phyloP scores from a whole-genome alignment of 139 green algal species.

The Coelastrella sp. region DNA sequence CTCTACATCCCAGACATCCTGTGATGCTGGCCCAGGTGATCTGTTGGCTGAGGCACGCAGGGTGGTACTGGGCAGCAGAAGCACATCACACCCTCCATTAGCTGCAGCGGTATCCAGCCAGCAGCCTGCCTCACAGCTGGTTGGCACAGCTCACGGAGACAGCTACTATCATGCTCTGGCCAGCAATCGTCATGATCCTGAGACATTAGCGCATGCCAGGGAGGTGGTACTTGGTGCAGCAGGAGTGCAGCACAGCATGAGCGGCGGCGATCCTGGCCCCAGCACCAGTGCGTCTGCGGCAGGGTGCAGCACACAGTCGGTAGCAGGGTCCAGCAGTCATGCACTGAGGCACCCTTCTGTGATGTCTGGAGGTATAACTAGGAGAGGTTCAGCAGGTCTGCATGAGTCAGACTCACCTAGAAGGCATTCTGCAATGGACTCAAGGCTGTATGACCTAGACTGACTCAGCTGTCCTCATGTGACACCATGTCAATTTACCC shows the following conservation, averaged over 20 bases:
- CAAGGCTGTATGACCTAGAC: conserved; percentile 10
- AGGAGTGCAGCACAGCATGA: neutral
- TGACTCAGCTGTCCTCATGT: too few species aligned
- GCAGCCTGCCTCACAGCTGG: too few species aligned
- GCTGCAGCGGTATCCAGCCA: too few species aligned
- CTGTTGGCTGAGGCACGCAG: neutral
- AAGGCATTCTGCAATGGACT: neutral
- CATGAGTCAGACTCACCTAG: neutral
- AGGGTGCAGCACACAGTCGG: neutral
- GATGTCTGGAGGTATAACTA: neutral
- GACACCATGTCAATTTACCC: too few species aligned
- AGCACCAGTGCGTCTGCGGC: neutral
- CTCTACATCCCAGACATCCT: too few species aligned
- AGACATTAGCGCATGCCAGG: conserved; percentile 20
- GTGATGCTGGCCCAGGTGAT: conserved; percentile 3
- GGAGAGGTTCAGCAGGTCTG: neutral
- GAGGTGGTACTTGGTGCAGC: conserved; percentile 47
- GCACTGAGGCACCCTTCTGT: neutral
- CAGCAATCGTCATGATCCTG: neutral
- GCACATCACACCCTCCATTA: too few species aligned
- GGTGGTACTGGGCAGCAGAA: neutral
- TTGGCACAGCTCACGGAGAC: too few species aligned
- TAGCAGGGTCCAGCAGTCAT: conserved; percentile 6
- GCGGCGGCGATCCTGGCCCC: neutral
- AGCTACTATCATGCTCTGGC: conserved; percentile 5